Evolutionary conservation across 331 rosid species (phyloP), one percentile per base, ranked within the genome.

Genomic region (Acacia pycnantha): DNA sequence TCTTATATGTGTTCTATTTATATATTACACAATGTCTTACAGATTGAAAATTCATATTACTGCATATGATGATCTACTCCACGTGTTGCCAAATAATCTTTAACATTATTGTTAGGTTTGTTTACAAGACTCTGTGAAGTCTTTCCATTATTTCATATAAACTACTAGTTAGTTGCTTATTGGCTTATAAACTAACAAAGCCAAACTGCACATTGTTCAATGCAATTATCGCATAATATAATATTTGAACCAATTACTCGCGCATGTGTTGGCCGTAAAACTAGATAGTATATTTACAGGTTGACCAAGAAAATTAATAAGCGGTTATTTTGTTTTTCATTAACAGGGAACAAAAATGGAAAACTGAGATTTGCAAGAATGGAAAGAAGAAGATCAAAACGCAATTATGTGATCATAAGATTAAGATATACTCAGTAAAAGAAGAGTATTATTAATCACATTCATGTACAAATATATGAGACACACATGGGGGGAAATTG

Each of bases 401-500:
- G 73, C 11, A 12, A 44, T n/a, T 37, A 41, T 19, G 58, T 68
- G 53, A 53, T 44, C 11, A 33, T n/a, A 37, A 24, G 13, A 54
- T 68, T 4, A 56, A 44, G 21, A 22, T 78, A 67, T 50, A 43
- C 44, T 76, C 70, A 76, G n/a, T 44, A 1, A 31, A 56, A 41
- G 50, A 53, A 33, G 12, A 21, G 37, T 33, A 33, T 33, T 33
- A 33, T 33, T 33, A 33, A 33, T 3, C 5, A 33, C 35, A 33
- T 33, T 76, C 56, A 54, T 81, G 41, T 82, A 75, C 77, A 68
- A 21, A 18, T 35, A 41, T 67, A 41, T 54, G 31, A 82, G 76
- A 76, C 27, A 68, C 48, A 21, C 43, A 8, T 56, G 9, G 13
- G 50, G 61, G 6, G 66, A 37, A 66, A 51, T 81, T 81, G 70